Percentiles rank a stretch among this genome's conserved stretches.
phyloP scores from a whole-genome alignment of 2,329 filamentous ascomycete genomes.

The Penicillium sp. region DNA sequence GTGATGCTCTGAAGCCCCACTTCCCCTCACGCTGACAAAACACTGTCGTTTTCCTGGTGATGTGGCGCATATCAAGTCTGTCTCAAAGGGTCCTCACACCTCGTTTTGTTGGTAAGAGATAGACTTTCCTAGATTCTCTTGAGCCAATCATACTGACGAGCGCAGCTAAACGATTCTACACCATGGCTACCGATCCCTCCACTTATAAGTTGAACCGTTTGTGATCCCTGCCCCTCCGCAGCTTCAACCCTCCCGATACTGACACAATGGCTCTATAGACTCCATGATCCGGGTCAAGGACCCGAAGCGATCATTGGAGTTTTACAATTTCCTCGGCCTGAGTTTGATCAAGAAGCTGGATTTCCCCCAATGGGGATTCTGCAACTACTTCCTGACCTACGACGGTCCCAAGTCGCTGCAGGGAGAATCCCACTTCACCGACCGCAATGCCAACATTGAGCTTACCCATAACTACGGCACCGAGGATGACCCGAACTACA shows the following conservation, averaged over 20 bases:
- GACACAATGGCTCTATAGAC: constrained; percentile 30
- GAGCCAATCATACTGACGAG: constrained; percentile 15
- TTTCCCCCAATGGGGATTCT: constrained; percentile 87
- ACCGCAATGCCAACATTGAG: constrained; percentile 88
- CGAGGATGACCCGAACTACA: constrained; percentile 78
- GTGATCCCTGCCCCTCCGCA: constrained; percentile 23
- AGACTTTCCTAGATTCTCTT: background rate
- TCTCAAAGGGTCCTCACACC: constrained; percentile 28
- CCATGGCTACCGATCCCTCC: constrained; percentile 58
- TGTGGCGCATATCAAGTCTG: constrained; percentile 2
- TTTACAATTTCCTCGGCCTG: constrained; percentile 92
- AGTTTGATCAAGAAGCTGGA: constrained; percentile 77
- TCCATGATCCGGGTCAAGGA: constrained; percentile 91
- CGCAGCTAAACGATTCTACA: constrained; percentile 35
- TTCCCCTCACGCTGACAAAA: constrained; percentile 21
- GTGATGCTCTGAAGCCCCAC: too few species aligned
- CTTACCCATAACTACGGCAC: constrained; percentile 85
- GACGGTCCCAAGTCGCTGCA: constrained; percentile 75
- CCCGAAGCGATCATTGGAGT: constrained; percentile 82
- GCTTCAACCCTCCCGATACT: constrained; percentile 7
- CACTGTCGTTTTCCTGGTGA: constrained; percentile 7
- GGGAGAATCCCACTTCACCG: constrained; percentile 70
- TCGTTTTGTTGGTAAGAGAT: constrained; percentile 17
- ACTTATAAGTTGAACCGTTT: constrained; percentile 67
- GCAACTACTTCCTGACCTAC: constrained; percentile 93